Conservation (phyloP, 495 filamentous ascomycete species). For the Aspergillus funiculosus region DNA sequence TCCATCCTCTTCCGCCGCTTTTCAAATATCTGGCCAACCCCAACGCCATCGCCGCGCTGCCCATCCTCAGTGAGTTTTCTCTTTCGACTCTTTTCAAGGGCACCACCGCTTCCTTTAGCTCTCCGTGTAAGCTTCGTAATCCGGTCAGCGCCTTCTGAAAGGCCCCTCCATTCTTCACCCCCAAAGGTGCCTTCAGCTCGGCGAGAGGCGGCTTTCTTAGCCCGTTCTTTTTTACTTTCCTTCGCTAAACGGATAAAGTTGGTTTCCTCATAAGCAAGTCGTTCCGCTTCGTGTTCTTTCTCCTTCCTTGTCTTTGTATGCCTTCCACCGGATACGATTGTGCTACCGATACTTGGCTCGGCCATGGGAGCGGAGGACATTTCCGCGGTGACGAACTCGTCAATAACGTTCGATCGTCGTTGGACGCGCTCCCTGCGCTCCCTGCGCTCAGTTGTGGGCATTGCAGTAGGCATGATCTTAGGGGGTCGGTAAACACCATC, state of each 20-base stretch:
- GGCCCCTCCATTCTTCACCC: conserved; percentile 77
- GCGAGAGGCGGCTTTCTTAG: conserved; percentile 44
- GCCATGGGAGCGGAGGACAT: conserved; percentile 70
- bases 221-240: conserved; percentile 69
- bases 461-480: conserved; percentile 67
- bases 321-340: conserved; percentile 65
- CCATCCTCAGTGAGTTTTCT: conserved; percentile 56
- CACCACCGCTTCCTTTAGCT: conserved; percentile 45
- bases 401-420: conserved; percentile 68
- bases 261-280: conserved; percentile 73
- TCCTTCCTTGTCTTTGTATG: conserved; percentile 66
- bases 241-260: conserved; percentile 81
- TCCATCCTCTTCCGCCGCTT: conserved; percentile 68
- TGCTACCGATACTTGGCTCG: conserved; percentile 78
- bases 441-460: conserved; percentile 55
- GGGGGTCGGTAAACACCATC: conserved; percentile 77
- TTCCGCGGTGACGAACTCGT: conserved; percentile 79
- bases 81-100: conserved; percentile 77
- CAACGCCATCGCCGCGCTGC: conserved; percentile 49
- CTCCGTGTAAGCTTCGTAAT: conserved; percentile 65
- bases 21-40: conserved; percentile 64
- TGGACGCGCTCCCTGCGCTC: conserved; percentile 44
- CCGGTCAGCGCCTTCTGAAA: conserved; percentile 72
- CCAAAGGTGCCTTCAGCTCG: conserved; percentile 56
- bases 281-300: conserved; percentile 63